phyloP scores from a whole-genome alignment of 305 asterid genomes.

The Euphrasia arctica region DNA sequence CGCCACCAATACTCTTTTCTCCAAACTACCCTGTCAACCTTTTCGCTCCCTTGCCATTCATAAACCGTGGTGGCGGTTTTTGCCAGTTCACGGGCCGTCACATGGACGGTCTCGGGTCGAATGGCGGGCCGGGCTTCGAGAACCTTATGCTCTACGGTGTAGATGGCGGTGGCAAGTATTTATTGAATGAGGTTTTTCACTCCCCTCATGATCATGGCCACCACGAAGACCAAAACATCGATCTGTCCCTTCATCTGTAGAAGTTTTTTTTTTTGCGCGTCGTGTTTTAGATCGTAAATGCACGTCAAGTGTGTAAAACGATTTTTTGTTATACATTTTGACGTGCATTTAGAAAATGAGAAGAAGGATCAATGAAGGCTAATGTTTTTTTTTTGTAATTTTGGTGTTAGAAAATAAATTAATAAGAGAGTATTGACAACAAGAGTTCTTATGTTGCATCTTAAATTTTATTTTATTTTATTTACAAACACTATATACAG shows the following conservation, averaged over 20 bases:
- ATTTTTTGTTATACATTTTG: neutral
- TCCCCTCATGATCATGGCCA: neutral
- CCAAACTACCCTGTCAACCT: slow-evolving; percentile 31
- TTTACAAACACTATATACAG: neutral
- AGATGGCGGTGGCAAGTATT: slow-evolving; percentile 12
- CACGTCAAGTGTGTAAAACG: neutral
- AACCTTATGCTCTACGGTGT: slow-evolving; percentile 2
- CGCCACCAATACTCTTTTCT: slow-evolving; percentile 23
- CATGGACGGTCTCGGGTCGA: slow-evolving; percentile 11
- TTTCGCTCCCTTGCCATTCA: slow-evolving; percentile 24
- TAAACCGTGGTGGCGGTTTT: slow-evolving; percentile 16
- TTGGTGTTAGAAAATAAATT: neutral
- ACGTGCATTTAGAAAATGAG: slow-evolving; percentile 2
- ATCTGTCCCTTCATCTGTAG: slow-evolving; percentile 86
- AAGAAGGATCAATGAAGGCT: neutral
- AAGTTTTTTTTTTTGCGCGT: neutral
- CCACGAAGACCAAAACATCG: slow-evolving; percentile 56
- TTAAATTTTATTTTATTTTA: no score
- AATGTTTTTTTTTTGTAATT: neutral
- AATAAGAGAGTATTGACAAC: no score
- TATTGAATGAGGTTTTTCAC: slow-evolving; percentile 6
- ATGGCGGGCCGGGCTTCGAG: slow-evolving; percentile 26
- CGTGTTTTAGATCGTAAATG: neutral
- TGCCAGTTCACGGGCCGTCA: slow-evolving; percentile 25
- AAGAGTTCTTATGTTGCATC: no score